A percentile compares a stretch with the other conserved stretches of the same genome.
Evolutionary conservation across 2,329 filamentous ascomycete genomes (phyloP).

Genomic region (Alternaria arbusti): DNA sequence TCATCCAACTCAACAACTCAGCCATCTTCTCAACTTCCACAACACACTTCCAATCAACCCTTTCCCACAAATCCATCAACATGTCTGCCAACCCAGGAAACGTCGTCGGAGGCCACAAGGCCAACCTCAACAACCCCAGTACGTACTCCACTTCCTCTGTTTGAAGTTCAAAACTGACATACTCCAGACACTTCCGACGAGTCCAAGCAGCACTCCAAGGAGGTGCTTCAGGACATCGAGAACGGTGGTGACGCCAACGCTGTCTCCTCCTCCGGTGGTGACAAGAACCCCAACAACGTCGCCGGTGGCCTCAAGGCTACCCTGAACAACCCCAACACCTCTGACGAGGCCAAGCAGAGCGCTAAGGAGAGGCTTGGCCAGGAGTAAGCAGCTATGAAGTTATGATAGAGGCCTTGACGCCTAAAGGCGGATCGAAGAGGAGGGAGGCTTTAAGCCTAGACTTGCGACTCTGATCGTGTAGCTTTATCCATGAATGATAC

Average conservation of each 20-base stretch:
- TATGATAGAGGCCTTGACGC: not conserved
- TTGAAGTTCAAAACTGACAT: not conserved
- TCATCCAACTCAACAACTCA: not conserved
- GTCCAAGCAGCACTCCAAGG: slow-evolving; percentile 62
- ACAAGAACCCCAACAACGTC: slow-evolving; percentile 64
- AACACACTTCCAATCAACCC: not conserved
- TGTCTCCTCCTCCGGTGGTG: slow-evolving; percentile 17
- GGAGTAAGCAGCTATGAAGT: slow-evolving; percentile 3
- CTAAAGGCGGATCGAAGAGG: not conserved
- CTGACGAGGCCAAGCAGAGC: slow-evolving; percentile 62
- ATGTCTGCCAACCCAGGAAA: slow-evolving; percentile 59
- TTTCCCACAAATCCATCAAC: slow-evolving; percentile 5
- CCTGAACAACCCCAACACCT: slow-evolving; percentile 63
- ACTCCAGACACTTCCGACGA: slow-evolving; percentile 57
- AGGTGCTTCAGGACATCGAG: slow-evolving; percentile 60
- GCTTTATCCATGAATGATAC: not conserved
- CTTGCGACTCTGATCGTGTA: not conserved
- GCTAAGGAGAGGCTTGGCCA: slow-evolving; percentile 60
- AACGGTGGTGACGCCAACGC: slow-evolving; percentile 50
- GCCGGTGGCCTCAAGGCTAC: slow-evolving; percentile 46
- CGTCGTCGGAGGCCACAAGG: slow-evolving; percentile 65
- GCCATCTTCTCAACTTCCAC: not conserved
- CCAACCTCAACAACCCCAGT: slow-evolving; percentile 63
- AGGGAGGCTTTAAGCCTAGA: not conserved
- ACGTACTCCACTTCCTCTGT: not conserved